Evolutionary conservation across 2,329 filamentous ascomycete genomes (phyloP), one percentile per base, ranked within the genome.

Genomic region (Arthroderma sp.): DNA sequence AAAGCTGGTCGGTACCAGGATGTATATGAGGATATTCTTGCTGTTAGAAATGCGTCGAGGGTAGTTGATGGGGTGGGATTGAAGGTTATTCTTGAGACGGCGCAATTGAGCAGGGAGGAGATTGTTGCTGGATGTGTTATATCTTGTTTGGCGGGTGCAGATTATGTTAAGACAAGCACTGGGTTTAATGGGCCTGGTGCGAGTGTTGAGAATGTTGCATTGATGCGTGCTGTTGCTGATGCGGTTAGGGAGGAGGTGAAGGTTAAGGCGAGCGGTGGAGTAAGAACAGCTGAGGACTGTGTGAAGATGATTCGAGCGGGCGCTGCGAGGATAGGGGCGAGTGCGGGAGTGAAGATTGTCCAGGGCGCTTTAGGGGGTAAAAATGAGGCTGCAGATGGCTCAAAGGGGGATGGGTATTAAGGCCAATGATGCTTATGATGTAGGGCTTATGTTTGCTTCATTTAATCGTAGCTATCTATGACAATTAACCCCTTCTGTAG

Each of bases 81-180:
- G 36, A 79, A 80, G 56, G 68, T 78, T 38, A 80, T 79, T 50
- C 58, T 79, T 42, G 76, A 79, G 56, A 77, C 75, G 5, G 71
- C 70, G 1, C 69, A 74, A 53, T 62, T 79, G 11, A 57, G 55
- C 2, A 50, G 56, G 4, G 53, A 63, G 4, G 66, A 78, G 49
- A 70, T 78, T 44, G 65, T 78, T 31, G 73, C 73, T 1, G 75
- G 68, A 0, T 68, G 68, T 11, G 65, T 71, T 22, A 62, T 79
- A 36, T 68, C 71, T 2, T 68, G 67, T 10, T 63, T 68, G 31
- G 74, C 75, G 2, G 67, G 67, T 4, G 72, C 73, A 40, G 73
- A 78, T 51, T 79, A 69, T 50, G 70, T 80, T 49, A 79, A 79
- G 61, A 79, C 76, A 0, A 72, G 68, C 29, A 79, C 76, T 1